Conservation (phyloP, 805 yeast species). For the Schwanniomyces yamadae region DNA sequence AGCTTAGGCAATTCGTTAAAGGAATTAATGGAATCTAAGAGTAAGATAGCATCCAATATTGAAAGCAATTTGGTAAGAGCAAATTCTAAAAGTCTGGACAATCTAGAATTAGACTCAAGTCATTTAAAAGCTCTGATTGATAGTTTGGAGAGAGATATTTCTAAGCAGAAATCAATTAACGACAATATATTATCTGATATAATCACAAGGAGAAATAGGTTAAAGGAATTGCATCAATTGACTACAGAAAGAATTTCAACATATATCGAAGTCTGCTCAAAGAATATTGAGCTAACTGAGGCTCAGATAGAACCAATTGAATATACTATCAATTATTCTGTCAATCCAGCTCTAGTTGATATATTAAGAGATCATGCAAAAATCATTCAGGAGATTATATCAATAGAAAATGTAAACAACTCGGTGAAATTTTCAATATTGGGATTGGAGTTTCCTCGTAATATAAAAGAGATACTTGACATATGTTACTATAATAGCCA, state of each 20-base stretch:
- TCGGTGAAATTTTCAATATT: constrained; percentile 27
- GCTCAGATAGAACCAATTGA: constrained; percentile 28
- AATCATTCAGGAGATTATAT: constrained; percentile 22
- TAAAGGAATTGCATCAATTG: constrained; percentile 16
- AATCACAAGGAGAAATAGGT: constrained; percentile 18
- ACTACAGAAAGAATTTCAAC: constrained; percentile 16
- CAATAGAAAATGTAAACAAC: constrained; percentile 23
- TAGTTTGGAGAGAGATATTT: constrained; percentile 15
- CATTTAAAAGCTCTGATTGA: constrained; percentile 8
- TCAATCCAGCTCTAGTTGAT: constrained; percentile 22
- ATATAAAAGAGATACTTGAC: constrained; percentile 27
- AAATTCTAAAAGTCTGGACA: constrained; percentile 7
- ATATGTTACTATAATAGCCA: constrained; percentile 25
- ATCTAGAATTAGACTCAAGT: constrained; percentile 2
- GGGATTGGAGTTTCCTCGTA: constrained; percentile 37
- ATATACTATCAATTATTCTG: constrained; percentile 19
- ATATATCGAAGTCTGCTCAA: constrained; percentile 13
- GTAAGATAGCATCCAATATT: constrained; percentile 20
- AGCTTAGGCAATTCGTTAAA: constrained; percentile 24
- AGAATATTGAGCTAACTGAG: constrained; percentile 24
- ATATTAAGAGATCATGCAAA: constrained; percentile 12
- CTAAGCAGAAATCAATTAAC: constrained; percentile 20
- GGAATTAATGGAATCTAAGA: constrained; percentile 29
- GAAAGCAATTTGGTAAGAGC: constrained; percentile 8
- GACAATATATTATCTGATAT: constrained; percentile 24